Evolutionary conservation across 768 basidiomycete genomes (phyloP), one percentile per base, ranked within the genome.

Genomic region (Kwoniella sp.): DNA sequence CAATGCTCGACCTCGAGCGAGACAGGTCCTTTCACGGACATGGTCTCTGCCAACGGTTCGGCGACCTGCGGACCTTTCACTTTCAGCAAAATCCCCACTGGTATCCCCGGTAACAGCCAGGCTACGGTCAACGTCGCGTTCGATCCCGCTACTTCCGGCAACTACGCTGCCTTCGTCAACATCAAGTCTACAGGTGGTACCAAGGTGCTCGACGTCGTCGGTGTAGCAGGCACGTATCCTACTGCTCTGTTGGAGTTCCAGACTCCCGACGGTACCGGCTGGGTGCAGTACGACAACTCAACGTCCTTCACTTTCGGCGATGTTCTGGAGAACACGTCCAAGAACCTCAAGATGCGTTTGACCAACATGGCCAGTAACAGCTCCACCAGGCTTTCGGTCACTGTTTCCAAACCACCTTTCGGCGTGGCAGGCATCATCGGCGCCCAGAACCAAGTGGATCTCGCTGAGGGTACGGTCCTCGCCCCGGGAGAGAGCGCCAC

Each of bases 361-460:
- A 63, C 62, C 54, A 63, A 63, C 52, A 30, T 23, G 3, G 62
- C 53, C 26, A 56, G 48, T 15, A 63, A 63, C 30, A 50, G 45
- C 41, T 55, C 62, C 45, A 38, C 62, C 13, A n/a, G 54, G 29
- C 55, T 63, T 0, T 63, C 62, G 13, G 62, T 63, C 25, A 63
- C 62, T 25, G 62, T 63, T 9, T 63, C 62, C 12, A 63, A 63
- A 15, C 62, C 62, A 25, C 62, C 62, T 23, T 63, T 63, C 31
- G 62, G 62, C 50, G 62, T 63, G 2, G 53, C 51, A 1, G 62
- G 62, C 20, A 38, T 63, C 22, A 63, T 63, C 45, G 62, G 62
- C 50, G 62, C 62, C n/a, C 38, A 38, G 12, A 63, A 63, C 31
- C 62, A 63, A 23, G 48, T 63, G 8, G 62, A 63, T 28, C 47